Base-by-base conservation (phyloP, 2,329 filamentous ascomycete species). In the Pseudogymnoascus sp. region DNA sequence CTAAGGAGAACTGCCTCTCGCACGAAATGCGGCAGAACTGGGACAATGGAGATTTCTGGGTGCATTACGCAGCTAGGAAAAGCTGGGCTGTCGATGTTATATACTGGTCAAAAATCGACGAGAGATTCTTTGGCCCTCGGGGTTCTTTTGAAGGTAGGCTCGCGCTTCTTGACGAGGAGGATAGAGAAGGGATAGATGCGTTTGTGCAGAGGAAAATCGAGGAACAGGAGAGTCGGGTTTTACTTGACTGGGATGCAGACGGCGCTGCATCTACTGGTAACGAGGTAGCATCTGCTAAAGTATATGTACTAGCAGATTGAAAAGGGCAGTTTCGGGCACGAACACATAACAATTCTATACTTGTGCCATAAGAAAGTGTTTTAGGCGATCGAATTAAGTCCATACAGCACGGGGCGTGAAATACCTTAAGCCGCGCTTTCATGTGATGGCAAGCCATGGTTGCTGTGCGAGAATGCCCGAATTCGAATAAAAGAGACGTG, bases 51-150 rank as follows among this genome's bases (percentile, higher is more conserved):
- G 65, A 67, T 1, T 76, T 73, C 66, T 71, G 71, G 71, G 21
- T 76, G n/a, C 72, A 68, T 61, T 75, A 75, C 31, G 75, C 71
- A 2, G 72, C 71, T 3, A 72, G 73, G 55, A 75, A 74, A 40
- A 75, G 73, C 61, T 77, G 73, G 72, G 73, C 70, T 0, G 76
- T 78, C 65, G 75, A 78, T 61, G 66, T 67, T 9, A 64, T 77
- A 5, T 78, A 62, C 62, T 77, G 75, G 75, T 74, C 68, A 60
- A 73, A 64, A 65, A 63, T 77, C n/a, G 73, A 77, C 62, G 64
- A 72, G 62, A 67, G 63, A 1, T 75, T 72, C 61, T 77, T 75
- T 62, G 74, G 74, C 59, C 1, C 66, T 67, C 52, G 69, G 31
- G 63, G 63, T 23, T 1, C 45, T 72, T 2, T 75, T 63, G 61